Percentiles rank a stretch among this genome's conserved stretches.
Conservation (phyloP, 345 rosid genomes). For the Hypericum androsaemum region DNA sequence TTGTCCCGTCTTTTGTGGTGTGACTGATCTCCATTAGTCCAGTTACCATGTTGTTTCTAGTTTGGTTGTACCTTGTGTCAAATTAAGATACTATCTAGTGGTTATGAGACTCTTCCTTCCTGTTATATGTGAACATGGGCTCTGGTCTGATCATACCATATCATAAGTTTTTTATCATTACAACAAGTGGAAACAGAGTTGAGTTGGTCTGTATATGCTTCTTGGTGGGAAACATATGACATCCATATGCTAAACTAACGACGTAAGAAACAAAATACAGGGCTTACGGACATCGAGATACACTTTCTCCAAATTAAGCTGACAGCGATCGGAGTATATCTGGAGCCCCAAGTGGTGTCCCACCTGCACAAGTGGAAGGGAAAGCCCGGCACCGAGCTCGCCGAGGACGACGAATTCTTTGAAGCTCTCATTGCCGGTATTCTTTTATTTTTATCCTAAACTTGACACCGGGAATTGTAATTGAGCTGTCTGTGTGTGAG, state of each 20-base stretch:
- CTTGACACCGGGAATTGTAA: no score
- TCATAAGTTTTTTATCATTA: no score
- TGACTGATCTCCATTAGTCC: no score
- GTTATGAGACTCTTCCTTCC: no score
- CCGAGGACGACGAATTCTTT: constrained; percentile 68
- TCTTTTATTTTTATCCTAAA: no score
- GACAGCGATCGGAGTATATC: constrained; percentile 85
- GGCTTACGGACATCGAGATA: constrained; percentile 83
- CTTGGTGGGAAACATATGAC: neutral
- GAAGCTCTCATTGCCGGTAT: constrained; percentile 62
- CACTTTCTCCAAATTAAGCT: constrained; percentile 93
- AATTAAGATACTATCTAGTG: no score
- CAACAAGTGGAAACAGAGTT: no score
- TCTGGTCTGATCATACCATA: no score
- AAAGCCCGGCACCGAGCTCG: constrained; percentile 45
- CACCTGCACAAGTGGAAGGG: constrained; percentile 75
- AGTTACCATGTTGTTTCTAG: no score
- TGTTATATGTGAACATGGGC: no score
- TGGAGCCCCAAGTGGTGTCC: constrained; percentile 47
- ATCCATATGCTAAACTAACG: neutral
- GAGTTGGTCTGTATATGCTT: neutral
- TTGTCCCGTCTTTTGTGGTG: neutral
- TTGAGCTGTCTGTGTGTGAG: no score
- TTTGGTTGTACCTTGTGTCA: no score
- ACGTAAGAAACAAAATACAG: constrained; percentile 29